phyloP scores from a whole-genome alignment of 345 rosid species.

The Eucalyptus polybractea region DNA sequence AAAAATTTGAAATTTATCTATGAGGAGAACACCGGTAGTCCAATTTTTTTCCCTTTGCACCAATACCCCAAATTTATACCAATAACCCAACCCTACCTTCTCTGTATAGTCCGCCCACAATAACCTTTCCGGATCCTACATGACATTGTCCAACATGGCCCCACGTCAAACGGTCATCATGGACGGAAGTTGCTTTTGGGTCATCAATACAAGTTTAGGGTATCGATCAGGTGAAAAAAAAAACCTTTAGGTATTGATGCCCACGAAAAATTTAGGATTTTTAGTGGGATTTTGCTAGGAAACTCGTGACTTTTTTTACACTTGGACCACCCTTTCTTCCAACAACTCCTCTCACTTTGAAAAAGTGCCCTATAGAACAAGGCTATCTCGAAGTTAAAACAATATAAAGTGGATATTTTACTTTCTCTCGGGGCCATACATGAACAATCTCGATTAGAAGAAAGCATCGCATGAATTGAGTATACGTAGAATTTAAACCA shows the following conservation, averaged over 20 bases:
- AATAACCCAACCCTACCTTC: neutral
- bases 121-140: neutral
- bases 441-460: neutral
- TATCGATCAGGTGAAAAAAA: neutral
- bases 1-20: neutral
- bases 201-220: neutral
- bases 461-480: neutral
- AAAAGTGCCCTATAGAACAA: neutral
- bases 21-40: neutral
- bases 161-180: neutral
- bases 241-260: neutral
- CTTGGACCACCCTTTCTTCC: neutral
- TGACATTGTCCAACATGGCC: neutral
- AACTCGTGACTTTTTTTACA: neutral
- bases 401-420: neutral
- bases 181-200: neutral
- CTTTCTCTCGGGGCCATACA: neutral
- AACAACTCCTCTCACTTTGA: neutral
- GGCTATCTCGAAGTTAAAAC: neutral
- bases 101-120: neutral
- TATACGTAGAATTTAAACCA: fast-evolving
- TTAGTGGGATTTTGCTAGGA: neutral
- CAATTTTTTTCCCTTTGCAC: neutral
- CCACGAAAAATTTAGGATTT: neutral
- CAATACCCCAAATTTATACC: neutral